Percentiles rank a stretch among this genome's conserved stretches.
Conservation (phyloP, 768 basidiomycete species). For the Phylloporus arenicola region DNA sequence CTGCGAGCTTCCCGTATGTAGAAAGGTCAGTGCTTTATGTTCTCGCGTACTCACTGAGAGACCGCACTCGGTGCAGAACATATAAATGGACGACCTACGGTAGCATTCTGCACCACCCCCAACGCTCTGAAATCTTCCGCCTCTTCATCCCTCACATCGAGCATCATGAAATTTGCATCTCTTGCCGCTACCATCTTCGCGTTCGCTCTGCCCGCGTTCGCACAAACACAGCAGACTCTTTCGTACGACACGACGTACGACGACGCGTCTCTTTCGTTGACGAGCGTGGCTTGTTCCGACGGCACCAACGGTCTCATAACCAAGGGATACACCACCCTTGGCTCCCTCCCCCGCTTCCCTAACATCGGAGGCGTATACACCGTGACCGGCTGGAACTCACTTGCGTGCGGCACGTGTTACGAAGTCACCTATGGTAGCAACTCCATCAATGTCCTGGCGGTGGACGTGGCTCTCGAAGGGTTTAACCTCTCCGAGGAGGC, state of each 20-base stretch:
- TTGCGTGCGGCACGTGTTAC: constrained; percentile 57
- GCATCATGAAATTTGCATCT: constrained; percentile 24
- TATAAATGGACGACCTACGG: too few species aligned
- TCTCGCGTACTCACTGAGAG: too few species aligned
- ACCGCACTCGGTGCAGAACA: too few species aligned
- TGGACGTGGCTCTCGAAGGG: constrained; percentile 26
- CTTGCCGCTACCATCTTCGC: background rate
- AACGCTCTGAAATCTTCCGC: too few species aligned
- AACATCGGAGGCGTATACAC: constrained; percentile 52
- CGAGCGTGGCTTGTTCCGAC: constrained; percentile 45
- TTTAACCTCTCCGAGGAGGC: constrained; percentile 49
- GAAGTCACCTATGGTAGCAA: constrained; percentile 22
- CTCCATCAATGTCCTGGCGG: constrained; percentile 22
- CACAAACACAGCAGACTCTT: constrained; percentile 20
- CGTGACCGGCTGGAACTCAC: constrained; percentile 42
- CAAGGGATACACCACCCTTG: constrained; percentile 43
- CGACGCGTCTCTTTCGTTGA: constrained; percentile 34
- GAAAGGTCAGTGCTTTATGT: too few species aligned
- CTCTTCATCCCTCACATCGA: background rate
- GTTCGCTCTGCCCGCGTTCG: constrained; percentile 3
- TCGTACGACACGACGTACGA: constrained; percentile 51
- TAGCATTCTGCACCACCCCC: too few species aligned
- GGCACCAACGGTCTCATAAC: constrained; percentile 49
- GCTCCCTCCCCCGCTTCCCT: constrained; percentile 52
- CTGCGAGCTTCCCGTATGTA: background rate